phyloP scores from a whole-genome alignment of 371 early-diverging fungal species.

The Mucor circinelloides region DNA sequence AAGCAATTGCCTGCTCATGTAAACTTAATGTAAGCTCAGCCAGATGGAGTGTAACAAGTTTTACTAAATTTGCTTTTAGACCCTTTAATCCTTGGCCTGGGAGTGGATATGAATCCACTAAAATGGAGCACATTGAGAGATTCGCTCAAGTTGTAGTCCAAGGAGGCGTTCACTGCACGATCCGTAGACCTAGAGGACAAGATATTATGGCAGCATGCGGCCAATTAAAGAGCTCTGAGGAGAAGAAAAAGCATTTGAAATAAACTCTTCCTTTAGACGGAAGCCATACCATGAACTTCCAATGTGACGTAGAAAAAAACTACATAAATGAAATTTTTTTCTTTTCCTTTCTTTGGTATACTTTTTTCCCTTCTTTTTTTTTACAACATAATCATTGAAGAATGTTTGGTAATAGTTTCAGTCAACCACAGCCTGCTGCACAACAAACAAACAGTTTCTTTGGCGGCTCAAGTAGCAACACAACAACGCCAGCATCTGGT shows the following conservation, averaged over 20 bases:
- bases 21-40: constrained; percentile 72
- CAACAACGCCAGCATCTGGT: background rate
- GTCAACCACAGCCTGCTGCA: background rate
- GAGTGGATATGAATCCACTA: constrained; percentile 57
- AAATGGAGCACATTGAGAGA: constrained; percentile 50
- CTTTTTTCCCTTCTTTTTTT: background rate
- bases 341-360: background rate
- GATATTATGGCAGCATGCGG: constrained; percentile 81
- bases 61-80: constrained; percentile 21
- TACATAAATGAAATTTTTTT: constrained; percentile 1
- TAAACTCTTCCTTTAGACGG: background rate
- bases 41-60: background rate
- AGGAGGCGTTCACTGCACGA: constrained; percentile 55
- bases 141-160: constrained; percentile 53
- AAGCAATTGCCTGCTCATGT: constrained; percentile 77
- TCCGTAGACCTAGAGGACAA: constrained; percentile 62
- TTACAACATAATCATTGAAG: background rate
- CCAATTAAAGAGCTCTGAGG: constrained; percentile 58
- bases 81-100: constrained; percentile 87
- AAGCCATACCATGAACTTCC: constrained; percentile 54
- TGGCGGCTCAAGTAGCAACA: background rate
- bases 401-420: constrained; percentile 2
- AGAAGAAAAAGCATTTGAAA: constrained; percentile 13
- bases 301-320: constrained; percentile 13
- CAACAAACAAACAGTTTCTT: background rate